Base-by-base conservation (phyloP, 805 yeast species). In the Saccharomycopsis schoenii region DNA sequence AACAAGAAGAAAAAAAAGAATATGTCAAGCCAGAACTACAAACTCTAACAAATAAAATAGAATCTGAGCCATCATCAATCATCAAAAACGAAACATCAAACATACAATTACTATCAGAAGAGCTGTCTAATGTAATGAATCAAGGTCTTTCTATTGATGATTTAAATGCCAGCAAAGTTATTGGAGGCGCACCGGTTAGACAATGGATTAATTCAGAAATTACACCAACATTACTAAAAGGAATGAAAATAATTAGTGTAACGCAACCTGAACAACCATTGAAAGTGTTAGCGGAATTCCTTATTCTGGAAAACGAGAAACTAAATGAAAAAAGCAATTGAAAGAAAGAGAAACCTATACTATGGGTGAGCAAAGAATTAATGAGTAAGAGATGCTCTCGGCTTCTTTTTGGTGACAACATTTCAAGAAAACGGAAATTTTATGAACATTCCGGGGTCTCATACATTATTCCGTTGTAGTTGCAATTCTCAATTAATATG, bases 151-250 rank as follows among this genome's bases (percentile, higher is more conserved):
- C 84, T 4, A 52, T 19, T 6, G 39, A 52, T 52, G 56, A 52
- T 29, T 52, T 59, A 25, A 42, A 52, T 19, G 40, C 58, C 14
- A 77, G 81, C 42, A 82, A 80, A 62, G 74, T 82, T 29, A 81
- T 83, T 15, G 88, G 89, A 9, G 94, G 94, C 1, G 86, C 91
- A 1, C 82, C 88, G 0, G 78, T 85, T 1, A 79, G 96, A 65
- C 80, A 77, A 66, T 88, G 87, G 77, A 75, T 88, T 61, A 86
- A 87, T 68, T 73, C 80, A 63, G 75, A 83, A 59, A 79, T 88
- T 39, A 84, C 91, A 0, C 83, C 82, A n/a, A 78, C 79, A 17
- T 68, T 88, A 19, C 71, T 87, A 19, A 83, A 83, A 47, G 96
- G 93, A 0, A 76, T 87, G 76, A 73, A 82, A 59, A 71, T 75